Evolutionary conservation across 495 filamentous ascomycete genomes (phyloP).

Genomic region (Monascus purpureus): DNA sequence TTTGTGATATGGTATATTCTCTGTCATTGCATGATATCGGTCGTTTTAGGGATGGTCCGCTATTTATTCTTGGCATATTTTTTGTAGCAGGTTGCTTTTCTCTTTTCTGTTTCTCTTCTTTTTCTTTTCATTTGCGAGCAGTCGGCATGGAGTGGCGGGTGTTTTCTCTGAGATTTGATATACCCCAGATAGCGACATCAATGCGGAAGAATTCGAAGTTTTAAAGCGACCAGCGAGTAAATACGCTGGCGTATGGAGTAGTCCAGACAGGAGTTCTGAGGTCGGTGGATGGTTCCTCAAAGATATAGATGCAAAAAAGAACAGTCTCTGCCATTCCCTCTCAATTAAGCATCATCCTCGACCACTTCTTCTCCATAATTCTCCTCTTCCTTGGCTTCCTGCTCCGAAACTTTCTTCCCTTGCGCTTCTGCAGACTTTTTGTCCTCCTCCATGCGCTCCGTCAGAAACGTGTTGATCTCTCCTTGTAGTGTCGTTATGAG

Average conservation of each 20-base stretch:
- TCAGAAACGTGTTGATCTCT: conserved; percentile 70
- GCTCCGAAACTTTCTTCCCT: conserved; percentile 34
- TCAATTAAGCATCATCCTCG: conserved; percentile 35
- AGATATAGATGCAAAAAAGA: too few relatives aligned
- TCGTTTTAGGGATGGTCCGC: too few relatives aligned
- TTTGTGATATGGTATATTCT: conserved; percentile 7
- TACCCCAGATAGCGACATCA: conserved; percentile 20
- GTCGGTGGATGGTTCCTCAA: too few relatives aligned
- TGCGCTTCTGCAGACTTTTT: conserved; percentile 35
- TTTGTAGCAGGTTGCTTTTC: too few relatives aligned
- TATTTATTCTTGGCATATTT: too few relatives aligned
- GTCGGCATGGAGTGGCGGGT: conserved; percentile 10
- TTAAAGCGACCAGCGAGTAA: too few relatives aligned
- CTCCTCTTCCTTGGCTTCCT: conserved; percentile 61
- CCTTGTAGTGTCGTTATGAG: conserved; percentile 50
- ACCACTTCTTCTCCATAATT: conserved; percentile 73
- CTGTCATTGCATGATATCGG: too few relatives aligned
- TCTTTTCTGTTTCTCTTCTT: conserved; percentile 5
- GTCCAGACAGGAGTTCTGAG: too few relatives aligned
- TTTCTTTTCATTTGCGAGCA: conserved; percentile 2
- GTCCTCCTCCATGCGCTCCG: conserved; percentile 79
- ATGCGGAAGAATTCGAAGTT: too few relatives aligned
- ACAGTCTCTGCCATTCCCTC: too few relatives aligned
- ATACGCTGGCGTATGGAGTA: too few relatives aligned
- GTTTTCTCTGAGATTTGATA: conserved; percentile 25